Evolutionary conservation across 805 yeast species (phyloP), one percentile per base, ranked within the genome.

Genomic region (Cyberlindnera sargentensis): DNA sequence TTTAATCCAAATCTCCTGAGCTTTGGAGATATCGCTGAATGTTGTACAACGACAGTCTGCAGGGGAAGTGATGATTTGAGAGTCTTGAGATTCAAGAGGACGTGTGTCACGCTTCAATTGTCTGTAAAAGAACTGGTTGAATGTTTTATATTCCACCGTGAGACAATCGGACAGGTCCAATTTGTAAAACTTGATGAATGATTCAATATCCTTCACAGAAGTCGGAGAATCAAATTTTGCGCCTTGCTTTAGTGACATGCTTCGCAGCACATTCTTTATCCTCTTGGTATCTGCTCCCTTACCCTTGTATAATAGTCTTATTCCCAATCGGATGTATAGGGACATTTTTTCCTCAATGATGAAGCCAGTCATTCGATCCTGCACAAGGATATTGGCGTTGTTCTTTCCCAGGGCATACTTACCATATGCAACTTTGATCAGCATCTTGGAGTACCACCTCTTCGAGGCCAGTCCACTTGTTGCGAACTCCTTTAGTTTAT

Each of bases 311-410:
- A 91, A 66, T 36, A 91, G 64, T 36, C 96, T 64, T 42, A 91
- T 91, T 0, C 98, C 99, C 32, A 93, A 59, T 39, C 96, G 71
- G 8, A 93, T 93, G 55, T 86, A 86, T 2, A 85, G 78, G 45
- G 90, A 82, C 85, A 93, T 91, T 55, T 88, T 88, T 56, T 91
- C 99, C 60, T 91, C 98, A 57, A 84, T 63, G n/a, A 91, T 78
- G 37, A 86, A 74, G 0, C 99, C 99, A 0, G 96, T 82, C 15
- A 75, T 70, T 47, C 99, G 71, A 60, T 93, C 97, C 61, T 93
- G 98, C 3, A 91, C 97, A 40, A 93, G 68, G 29, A 93, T 91
- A 57, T 91, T 91, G 8, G 97, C 99, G 39, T 95, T 88, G 58
- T 91, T 87, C 25, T 82, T 80, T 3, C 97, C 97, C 32, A 91